These are phyloP conservation scores for Gracilaria gracilis DNA, from an alignment of 23 red algal genomes.

Conservation along the genomic window DNA sequence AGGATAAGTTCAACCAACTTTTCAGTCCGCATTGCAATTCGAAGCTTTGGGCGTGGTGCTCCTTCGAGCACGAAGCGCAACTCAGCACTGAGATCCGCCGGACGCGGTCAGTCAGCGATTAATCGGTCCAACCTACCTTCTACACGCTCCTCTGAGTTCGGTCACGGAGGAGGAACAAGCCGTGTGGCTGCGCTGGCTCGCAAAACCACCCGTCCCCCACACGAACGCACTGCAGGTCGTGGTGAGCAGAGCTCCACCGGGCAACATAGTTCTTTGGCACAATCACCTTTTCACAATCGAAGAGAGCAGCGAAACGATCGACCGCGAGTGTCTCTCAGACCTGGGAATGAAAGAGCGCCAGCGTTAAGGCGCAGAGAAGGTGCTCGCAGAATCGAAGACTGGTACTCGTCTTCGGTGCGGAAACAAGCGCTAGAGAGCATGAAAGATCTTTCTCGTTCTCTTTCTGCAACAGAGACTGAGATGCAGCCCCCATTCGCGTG, in stretches of 20 bases:
- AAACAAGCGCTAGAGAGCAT: conserved; percentile 33
- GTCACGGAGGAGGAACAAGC: background rate
- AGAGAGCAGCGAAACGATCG: background rate
- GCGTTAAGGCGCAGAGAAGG: background rate
- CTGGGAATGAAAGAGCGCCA: background rate
- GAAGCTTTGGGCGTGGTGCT: background rate
- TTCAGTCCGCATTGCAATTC: background rate
- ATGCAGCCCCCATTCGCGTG: conserved; percentile 32
- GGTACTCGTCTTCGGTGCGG: conserved; percentile 38
- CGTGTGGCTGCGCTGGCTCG: background rate
- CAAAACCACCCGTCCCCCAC: background rate
- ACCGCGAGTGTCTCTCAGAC: background rate
- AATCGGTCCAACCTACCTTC: background rate
- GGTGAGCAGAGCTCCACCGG: background rate
- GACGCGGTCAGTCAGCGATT: background rate
- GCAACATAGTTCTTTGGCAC: conserved; percentile 24
- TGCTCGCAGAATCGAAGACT: conserved; percentile 33
- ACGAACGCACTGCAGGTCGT: background rate
- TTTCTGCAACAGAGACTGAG: background rate
- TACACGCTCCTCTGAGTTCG: background rate
- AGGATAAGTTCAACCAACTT: background rate
- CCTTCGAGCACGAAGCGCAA: background rate
- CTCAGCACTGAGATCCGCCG: background rate
- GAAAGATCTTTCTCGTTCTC: conserved; percentile 30
- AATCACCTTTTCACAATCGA: conserved; percentile 6